A percentile compares a stretch with the other conserved stretches of the same genome.
These are phyloP conservation scores for Colletotrichum lupini DNA, from an alignment of 2,329 filamentous ascomycete species.

Conservation along the genomic window DNA sequence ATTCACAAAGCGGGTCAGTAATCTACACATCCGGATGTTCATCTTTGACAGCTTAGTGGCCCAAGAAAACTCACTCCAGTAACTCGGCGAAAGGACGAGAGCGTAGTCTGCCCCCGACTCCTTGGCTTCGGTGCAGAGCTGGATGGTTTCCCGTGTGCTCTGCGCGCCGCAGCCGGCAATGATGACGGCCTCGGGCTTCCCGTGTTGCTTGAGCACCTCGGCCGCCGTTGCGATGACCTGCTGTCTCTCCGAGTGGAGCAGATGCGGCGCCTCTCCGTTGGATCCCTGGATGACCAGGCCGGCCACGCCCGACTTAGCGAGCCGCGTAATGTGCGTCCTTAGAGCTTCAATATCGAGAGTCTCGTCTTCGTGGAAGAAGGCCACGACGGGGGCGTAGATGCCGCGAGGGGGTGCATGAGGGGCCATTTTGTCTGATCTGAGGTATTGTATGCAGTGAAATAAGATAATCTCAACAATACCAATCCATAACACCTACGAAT, in stretches of 20 bases:
- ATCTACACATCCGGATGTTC: conserved; percentile 42
- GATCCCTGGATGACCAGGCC: conserved; percentile 59
- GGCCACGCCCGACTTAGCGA: conserved; percentile 56
- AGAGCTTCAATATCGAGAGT: conserved; percentile 53
- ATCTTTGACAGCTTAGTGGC: too few relatives aligned
- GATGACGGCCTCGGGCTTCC: conserved; percentile 61
- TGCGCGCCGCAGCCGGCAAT: conserved; percentile 74
- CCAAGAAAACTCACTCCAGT: conserved; percentile 60
- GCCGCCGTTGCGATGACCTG: conserved; percentile 66
- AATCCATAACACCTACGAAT: not conserved
- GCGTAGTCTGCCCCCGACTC: conserved; percentile 71
- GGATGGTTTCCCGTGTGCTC: conserved; percentile 71
- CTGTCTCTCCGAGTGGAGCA: conserved; percentile 67
- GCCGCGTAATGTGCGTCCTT: conserved; percentile 51
- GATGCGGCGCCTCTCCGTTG: conserved; percentile 57
- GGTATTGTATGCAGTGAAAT: not conserved
- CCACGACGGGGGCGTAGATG: conserved; percentile 57
- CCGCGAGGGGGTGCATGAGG: conserved; percentile 40
- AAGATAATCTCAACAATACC: not conserved
- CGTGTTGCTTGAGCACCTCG: conserved; percentile 54
- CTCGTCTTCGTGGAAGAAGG: conserved; percentile 52
- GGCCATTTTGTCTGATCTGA: conserved; percentile 10
- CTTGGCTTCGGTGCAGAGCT: conserved; percentile 67
- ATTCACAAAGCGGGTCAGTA: conserved; percentile 51
- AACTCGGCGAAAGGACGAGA: conserved; percentile 70